phyloP scores from a whole-genome alignment of 108 stramenopile species.

The Discostella pseudostelligera region DNA sequence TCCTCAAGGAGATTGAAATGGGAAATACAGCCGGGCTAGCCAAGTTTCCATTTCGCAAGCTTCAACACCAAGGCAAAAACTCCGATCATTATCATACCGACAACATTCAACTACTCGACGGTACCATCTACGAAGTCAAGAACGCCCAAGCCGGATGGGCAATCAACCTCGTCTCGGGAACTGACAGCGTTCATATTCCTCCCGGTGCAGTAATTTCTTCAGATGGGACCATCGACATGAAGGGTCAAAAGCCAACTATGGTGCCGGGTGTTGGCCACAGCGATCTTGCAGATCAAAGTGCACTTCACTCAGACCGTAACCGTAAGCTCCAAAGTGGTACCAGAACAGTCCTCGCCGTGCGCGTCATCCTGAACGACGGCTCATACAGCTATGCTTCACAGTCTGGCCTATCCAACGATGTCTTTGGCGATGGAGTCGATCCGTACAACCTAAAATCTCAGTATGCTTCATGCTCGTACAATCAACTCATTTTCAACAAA shows the following conservation, averaged over 20 bases:
- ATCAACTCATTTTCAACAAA: too few relatives aligned
- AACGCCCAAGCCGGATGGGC: not conserved
- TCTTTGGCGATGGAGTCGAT: too few relatives aligned
- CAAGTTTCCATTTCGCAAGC: too few relatives aligned
- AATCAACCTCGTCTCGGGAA: not conserved
- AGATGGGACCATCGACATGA: constrained; percentile 1
- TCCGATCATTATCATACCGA: not conserved
- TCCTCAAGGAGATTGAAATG: not conserved
- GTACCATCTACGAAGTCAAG: not conserved
- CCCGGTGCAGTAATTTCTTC: not conserved
- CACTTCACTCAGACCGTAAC: too few relatives aligned
- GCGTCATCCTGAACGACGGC: too few relatives aligned
- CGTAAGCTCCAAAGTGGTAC: too few relatives aligned
- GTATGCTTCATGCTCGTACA: too few relatives aligned
- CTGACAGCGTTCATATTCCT: not conserved
- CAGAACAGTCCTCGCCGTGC: too few relatives aligned
- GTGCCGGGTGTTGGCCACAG: not conserved
- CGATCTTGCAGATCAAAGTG: not conserved
- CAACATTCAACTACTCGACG: not conserved
- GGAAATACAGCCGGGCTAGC: not conserved
- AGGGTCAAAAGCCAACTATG: not conserved
- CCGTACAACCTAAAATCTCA: too few relatives aligned
- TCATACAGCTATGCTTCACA: too few relatives aligned
- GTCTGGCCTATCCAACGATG: too few relatives aligned
- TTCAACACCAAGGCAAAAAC: not conserved